A percentile compares a stretch with the other conserved stretches of the same genome.
Evolutionary conservation across 176 grass and related monocot genomes (phyloP).

Genomic region (Triticum monococcum): DNA sequence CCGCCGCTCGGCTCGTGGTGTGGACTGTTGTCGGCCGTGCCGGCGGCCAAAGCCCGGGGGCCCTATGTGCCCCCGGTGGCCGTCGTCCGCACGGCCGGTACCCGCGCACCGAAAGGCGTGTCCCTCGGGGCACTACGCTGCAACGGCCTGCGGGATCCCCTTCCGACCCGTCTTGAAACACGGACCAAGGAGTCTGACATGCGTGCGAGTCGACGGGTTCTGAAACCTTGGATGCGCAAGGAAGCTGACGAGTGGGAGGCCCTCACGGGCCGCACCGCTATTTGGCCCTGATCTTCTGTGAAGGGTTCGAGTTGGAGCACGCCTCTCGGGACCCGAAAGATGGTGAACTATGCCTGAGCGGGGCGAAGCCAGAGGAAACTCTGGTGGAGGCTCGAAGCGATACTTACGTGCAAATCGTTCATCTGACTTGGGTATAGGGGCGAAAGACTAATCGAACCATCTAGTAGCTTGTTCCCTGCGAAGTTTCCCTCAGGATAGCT

Average conservation of each 20-base stretch:
- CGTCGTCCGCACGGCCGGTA: background rate
- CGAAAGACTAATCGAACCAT: constrained; percentile 80
- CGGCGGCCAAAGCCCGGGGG: background rate
- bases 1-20: background rate
- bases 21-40: background rate
- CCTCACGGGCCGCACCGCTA: too few relatives aligned
- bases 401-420: constrained; percentile 56
- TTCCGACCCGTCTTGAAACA: constrained; percentile 69
- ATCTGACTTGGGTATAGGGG: constrained; percentile 71
- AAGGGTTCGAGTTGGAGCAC: constrained; percentile 76
- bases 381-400: constrained; percentile 70
- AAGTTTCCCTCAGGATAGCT: constrained; percentile 63
- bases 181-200: constrained; percentile 84
- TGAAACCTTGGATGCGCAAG: constrained; percentile 10
- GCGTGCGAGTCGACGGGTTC: constrained; percentile 13
- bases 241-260: background rate
- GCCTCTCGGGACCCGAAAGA: constrained; percentile 60
- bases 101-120: background rate
- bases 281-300: constrained; percentile 64
- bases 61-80: background rate
- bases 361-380: constrained; percentile 75
- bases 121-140: background rate
- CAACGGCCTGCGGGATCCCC: background rate
- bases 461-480: constrained; percentile 66
- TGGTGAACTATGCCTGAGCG: constrained; percentile 70